These are phyloP conservation scores for Tetragonia tetragonoides DNA, from an alignment of 148 eudicot species.

Conservation along the genomic window DNA sequence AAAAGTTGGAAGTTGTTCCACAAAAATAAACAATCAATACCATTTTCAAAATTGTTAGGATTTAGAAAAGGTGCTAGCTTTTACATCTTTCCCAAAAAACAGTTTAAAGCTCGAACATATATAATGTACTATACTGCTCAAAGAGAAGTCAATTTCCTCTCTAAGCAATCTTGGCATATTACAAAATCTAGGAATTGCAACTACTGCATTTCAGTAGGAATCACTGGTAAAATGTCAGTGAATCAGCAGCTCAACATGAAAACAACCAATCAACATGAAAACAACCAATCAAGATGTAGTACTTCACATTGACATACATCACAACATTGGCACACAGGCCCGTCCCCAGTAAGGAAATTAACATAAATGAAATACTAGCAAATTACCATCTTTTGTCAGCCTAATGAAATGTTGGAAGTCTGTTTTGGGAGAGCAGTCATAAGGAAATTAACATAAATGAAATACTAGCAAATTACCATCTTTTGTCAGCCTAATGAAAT, in stretches of 20 bases:
- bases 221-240: not conserved
- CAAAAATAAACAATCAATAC: not conserved
- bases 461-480: slow-evolving; percentile 36
- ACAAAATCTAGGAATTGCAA: not conserved
- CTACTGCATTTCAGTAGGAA: not conserved
- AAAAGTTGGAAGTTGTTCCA: not conserved
- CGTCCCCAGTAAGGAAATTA: too few relatives aligned
- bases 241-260: not conserved
- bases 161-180: not conserved
- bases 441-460: too few relatives aligned
- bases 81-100: too few relatives aligned
- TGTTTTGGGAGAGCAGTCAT: too few relatives aligned
- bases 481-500: slow-evolving; percentile 51
- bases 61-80: not conserved
- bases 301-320: not conserved
- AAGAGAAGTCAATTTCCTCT: too few relatives aligned
- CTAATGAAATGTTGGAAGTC: too few relatives aligned
- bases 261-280: not conserved
- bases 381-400: too few relatives aligned
- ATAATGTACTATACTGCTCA: too few relatives aligned
- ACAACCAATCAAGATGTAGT: not conserved
- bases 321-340: not conserved
- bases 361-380: too few relatives aligned
- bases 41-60: not conserved
- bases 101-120: too few relatives aligned